These are phyloP conservation scores for Capsella bursapastoris DNA, from an alignment of 345 rosid species.

Conservation along the genomic window DNA sequence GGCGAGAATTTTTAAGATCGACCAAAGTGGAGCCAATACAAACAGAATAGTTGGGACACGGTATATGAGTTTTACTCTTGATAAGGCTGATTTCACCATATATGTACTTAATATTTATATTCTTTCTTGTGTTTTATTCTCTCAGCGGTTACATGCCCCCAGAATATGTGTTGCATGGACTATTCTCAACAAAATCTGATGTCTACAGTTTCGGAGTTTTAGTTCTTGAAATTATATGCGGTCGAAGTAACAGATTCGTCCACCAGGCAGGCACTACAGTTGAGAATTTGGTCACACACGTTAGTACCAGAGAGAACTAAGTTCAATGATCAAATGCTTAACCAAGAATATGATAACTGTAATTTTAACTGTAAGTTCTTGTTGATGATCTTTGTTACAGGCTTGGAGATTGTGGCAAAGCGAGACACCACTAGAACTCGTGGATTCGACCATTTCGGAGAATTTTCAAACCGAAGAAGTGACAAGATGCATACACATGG, in stretches of 20 bases:
- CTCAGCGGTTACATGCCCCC: constrained; percentile 37
- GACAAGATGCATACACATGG: constrained; percentile 42
- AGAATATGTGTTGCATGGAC: constrained; percentile 29
- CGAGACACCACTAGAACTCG: background rate
- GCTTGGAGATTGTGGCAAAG: constrained; percentile 33
- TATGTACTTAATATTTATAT: too few relatives aligned
- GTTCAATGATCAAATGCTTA: background rate
- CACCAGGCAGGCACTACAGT: background rate
- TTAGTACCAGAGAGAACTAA: background rate
- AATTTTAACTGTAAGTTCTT: background rate
- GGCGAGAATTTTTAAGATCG: too few relatives aligned
- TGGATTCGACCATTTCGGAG: background rate
- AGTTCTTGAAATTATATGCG: constrained; percentile 38
- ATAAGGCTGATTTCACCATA: too few relatives aligned
- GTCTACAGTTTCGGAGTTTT: constrained; percentile 39
- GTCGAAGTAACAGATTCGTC: background rate
- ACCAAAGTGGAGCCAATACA: too few relatives aligned
- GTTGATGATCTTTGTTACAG: constrained; percentile 16
- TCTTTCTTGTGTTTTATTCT: background rate
- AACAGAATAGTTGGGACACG: too few relatives aligned
- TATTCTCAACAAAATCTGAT: constrained; percentile 30
- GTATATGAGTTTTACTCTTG: too few relatives aligned
- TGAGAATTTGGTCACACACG: constrained; percentile 28
- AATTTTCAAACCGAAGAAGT: background rate
- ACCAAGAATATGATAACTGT: background rate